Evolutionary conservation across 805 yeast species (phyloP).

Genomic region (Yamadazyma philogaea): DNA sequence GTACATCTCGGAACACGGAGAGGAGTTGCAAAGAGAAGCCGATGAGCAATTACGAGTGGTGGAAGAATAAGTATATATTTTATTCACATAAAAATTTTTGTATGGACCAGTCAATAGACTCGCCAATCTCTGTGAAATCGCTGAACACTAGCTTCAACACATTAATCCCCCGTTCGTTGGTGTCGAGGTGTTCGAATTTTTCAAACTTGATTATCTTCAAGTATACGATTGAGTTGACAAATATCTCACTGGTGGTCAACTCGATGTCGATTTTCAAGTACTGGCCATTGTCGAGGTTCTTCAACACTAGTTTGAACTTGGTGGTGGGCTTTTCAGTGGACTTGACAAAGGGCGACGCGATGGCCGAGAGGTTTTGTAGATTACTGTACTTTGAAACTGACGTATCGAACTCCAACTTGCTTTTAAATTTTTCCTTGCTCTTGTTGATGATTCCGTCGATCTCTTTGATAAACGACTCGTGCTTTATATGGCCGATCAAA

Average conservation of each 20-base stretch:
- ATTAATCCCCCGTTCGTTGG: slow-evolving; percentile 31
- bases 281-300: slow-evolving; percentile 16
- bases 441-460: slow-evolving; percentile 28
- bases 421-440: slow-evolving; percentile 16
- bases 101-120: slow-evolving; percentile 56
- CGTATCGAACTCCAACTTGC: slow-evolving; percentile 7
- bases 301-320: slow-evolving; percentile 22
- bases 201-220: slow-evolving; percentile 33
- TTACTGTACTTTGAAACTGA: slow-evolving; percentile 25
- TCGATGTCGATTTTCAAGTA: slow-evolving; percentile 27
- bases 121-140: slow-evolving; percentile 51
- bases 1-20: slow-evolving; percentile 38
- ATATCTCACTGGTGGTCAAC: slow-evolving; percentile 39
- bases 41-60: slow-evolving; percentile 31
- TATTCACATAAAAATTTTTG: slow-evolving; percentile 22
- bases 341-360: slow-evolving; percentile 35
- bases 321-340: slow-evolving; percentile 39
- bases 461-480: slow-evolving; percentile 40
- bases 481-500: slow-evolving; percentile 56
- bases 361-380: slow-evolving; percentile 14
- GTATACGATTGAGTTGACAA: slow-evolving; percentile 37
- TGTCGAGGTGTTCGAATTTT: slow-evolving; percentile 20
- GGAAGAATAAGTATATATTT: slow-evolving; percentile 16
- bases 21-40: slow-evolving; percentile 28
- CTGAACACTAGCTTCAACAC: slow-evolving; percentile 47